Percentiles rank a stretch among this genome's conserved stretches.
phyloP scores from a whole-genome alignment of 441 rosid genomes.

The Kokia cookei region DNA sequence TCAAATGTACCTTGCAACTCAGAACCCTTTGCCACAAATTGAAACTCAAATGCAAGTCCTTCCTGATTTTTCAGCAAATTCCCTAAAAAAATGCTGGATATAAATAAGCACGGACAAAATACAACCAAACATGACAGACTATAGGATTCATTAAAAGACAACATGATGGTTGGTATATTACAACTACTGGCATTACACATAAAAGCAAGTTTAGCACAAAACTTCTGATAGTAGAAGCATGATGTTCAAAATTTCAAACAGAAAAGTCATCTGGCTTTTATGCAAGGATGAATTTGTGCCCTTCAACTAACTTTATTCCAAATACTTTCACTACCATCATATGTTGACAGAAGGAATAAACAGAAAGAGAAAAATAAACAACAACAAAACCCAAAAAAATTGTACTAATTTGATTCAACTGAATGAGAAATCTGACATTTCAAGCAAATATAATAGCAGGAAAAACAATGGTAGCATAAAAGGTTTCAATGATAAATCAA shows the following conservation, averaged over 20 bases:
- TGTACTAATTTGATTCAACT: not conserved
- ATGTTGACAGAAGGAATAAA: not conserved
- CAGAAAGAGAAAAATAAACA: not conserved
- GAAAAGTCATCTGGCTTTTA: not conserved
- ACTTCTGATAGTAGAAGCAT: not conserved
- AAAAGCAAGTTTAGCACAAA: not conserved
- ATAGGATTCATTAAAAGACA: not conserved
- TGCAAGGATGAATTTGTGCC: not conserved
- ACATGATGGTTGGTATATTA: not conserved
- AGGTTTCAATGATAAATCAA: not conserved
- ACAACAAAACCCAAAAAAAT: not conserved
- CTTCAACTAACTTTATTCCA: not conserved
- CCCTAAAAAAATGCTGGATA: slow-evolving; percentile 12
- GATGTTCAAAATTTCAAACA: not conserved
- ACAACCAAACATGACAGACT: not conserved
- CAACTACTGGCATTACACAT: not conserved
- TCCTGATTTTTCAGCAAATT: slow-evolving; percentile 9
- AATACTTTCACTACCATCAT: not conserved
- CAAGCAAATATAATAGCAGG: no score
- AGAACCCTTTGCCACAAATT: not conserved
- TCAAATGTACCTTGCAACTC: slow-evolving; percentile 27
- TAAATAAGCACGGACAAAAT: not conserved
- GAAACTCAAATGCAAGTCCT: slow-evolving; percentile 16
- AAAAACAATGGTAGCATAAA: not conserved
- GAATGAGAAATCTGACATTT: not conserved